These are phyloP conservation scores for Betula pendula DNA, from an alignment of 306 rosid genomes.

Conservation along the genomic window DNA sequence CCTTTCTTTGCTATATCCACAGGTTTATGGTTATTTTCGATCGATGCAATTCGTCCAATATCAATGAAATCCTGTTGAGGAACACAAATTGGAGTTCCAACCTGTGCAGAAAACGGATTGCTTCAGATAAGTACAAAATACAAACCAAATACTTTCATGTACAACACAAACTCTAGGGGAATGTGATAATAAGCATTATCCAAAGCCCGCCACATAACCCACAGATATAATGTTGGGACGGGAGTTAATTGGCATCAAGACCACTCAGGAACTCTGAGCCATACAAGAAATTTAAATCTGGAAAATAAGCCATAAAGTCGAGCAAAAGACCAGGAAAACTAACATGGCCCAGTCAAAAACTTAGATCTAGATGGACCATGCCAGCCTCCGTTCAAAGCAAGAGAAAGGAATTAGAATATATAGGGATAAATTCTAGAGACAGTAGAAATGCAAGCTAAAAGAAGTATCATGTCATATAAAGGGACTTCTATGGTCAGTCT, in stretches of 20 bases:
- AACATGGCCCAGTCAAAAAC: neutral
- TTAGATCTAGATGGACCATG: neutral
- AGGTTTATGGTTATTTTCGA: slow-evolving; percentile 86
- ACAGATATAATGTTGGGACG: neutral
- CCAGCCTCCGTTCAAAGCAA: neutral
- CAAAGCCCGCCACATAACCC: neutral
- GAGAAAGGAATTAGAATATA: neutral
- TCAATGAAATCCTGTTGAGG: slow-evolving; percentile 83
- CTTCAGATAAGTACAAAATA: slow-evolving; percentile 23
- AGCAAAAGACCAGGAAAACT: neutral
- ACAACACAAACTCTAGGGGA: neutral
- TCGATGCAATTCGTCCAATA: slow-evolving; percentile 83
- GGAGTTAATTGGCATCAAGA: neutral
- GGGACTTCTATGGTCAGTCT: neutral
- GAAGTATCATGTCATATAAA: neutral
- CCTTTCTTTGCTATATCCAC: slow-evolving; percentile 93
- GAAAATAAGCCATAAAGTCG: neutral
- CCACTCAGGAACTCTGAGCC: neutral
- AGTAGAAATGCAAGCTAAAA: neutral
- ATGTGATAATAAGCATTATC: neutral
- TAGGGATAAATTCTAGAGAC: neutral
- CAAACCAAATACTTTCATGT: neutral
- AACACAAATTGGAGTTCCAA: slow-evolving; percentile 93
- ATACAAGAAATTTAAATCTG: neutral
- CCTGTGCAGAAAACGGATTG: slow-evolving; percentile 44